These are phyloP conservation scores for Hymenotorrendiella dingleyae DNA, from an alignment of 2,329 filamentous ascomycete genomes.

Conservation along the genomic window DNA sequence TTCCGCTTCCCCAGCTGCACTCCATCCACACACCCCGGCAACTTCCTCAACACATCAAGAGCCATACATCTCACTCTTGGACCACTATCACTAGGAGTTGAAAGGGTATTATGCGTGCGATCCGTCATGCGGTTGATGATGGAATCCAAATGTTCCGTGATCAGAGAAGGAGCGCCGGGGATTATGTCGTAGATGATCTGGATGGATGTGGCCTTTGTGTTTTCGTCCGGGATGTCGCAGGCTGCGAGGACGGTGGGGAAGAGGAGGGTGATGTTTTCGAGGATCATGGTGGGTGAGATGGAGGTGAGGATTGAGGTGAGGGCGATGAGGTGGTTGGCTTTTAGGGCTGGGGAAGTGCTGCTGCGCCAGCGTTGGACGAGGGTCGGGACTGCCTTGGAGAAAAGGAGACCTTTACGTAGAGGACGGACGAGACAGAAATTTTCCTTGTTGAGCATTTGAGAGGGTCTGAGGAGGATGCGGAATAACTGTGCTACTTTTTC, in stretches of 20 bases:
- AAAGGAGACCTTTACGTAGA: conserved; percentile 22
- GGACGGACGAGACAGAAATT: conserved; percentile 26
- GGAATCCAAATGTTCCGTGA: conserved; percentile 24
- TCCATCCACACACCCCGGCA: conserved; percentile 18
- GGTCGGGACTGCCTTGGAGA: conserved; percentile 12
- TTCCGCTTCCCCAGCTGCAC: conserved; percentile 14
- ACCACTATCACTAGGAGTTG: conserved; percentile 22
- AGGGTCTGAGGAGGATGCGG: conserved; percentile 23
- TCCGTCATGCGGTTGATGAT: conserved; percentile 27
- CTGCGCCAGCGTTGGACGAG: conserved; percentile 17
- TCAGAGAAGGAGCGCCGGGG: conserved; percentile 12
- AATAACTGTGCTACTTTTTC: conserved; percentile 25
- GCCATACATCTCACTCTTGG: conserved; percentile 21
- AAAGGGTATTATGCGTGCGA: conserved; percentile 25
- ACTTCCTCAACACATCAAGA: conserved; percentile 23
- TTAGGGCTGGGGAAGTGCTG: conserved; percentile 4
- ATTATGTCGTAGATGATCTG: conserved; percentile 19
- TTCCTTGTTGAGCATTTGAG: conserved; percentile 23
- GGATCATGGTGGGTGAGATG: conserved; percentile 15
- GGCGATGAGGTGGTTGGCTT: conserved; percentile 26
- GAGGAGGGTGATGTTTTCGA: conserved; percentile 13
- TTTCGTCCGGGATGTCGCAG: conserved; percentile 21
- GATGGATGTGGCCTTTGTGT: conserved; percentile 21
- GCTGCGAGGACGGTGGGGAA: conserved; percentile 24
- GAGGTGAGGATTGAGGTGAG: conserved; percentile 23